A percentile compares a stretch with the other conserved stretches of the same genome.
These are phyloP conservation scores for Penicillium silybi DNA, from an alignment of 495 filamentous ascomycete genomes.

Conservation along the genomic window DNA sequence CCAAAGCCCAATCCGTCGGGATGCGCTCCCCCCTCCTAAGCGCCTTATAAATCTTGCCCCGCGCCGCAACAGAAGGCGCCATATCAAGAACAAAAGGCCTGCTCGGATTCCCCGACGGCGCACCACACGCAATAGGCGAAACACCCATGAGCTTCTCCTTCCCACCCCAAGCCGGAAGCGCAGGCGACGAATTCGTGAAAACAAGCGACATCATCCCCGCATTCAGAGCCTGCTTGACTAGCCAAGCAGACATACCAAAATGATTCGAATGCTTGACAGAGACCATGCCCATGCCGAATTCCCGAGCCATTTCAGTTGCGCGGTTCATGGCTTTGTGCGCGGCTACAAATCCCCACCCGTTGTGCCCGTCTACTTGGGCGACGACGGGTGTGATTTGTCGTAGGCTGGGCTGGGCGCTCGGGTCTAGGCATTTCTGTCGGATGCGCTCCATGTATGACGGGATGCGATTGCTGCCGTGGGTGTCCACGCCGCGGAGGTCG, in stretches of 20 bases:
- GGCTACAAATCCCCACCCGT: constrained; percentile 71
- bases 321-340: constrained; percentile 58
- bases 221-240: constrained; percentile 70
- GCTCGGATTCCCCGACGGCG: constrained; percentile 52
- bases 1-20: constrained; percentile 69
- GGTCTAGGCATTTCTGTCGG: constrained; percentile 59
- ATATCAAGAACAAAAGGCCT: constrained; percentile 70
- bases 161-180: constrained; percentile 70
- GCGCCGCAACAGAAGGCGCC: constrained; percentile 68
- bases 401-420: constrained; percentile 52
- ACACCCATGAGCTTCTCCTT: constrained; percentile 66
- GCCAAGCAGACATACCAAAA: constrained; percentile 76
- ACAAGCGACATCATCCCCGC: constrained; percentile 70
- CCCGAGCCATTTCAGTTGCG: constrained; percentile 61
- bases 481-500: constrained; percentile 75
- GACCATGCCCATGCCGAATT: constrained; percentile 69
- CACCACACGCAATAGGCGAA: constrained; percentile 72
- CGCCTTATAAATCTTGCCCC: constrained; percentile 76
- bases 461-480: constrained; percentile 72
- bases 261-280: constrained; percentile 72
- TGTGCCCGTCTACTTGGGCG: constrained; percentile 62
- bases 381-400: constrained; percentile 62
- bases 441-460: constrained; percentile 72
- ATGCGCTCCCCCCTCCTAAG: constrained; percentile 68
- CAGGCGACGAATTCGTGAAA: constrained; percentile 75